A percentile compares a stretch with the other conserved stretches of the same genome.
These are phyloP conservation scores for Ogataea dorogensis DNA, from an alignment of 805 yeast genomes.

Conservation along the genomic window DNA sequence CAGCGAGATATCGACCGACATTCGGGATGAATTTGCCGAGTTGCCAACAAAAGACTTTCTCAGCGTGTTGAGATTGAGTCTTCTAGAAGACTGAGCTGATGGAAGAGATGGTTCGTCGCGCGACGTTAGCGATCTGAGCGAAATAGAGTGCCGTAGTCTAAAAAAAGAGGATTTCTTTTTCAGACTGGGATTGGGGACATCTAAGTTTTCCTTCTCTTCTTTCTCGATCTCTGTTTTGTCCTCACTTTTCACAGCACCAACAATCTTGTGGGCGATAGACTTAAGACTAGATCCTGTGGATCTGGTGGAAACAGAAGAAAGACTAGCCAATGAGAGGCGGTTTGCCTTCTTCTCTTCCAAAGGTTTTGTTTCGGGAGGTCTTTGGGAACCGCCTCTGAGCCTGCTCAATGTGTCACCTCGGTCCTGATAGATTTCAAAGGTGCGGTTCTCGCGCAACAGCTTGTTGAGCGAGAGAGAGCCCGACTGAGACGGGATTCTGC, in stretches of 20 bases:
- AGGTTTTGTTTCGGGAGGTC: no score
- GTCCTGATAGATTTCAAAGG: slow-evolving; percentile 4
- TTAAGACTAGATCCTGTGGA: slow-evolving; percentile 25
- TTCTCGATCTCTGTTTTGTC: slow-evolving; percentile 3
- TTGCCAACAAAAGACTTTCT: slow-evolving; percentile 24
- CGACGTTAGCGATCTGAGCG: slow-evolving; percentile 29
- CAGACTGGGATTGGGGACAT: slow-evolving; percentile 7
- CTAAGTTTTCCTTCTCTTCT: neutral
- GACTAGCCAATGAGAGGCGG: slow-evolving; percentile 17
- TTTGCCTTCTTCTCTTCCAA: slow-evolving; percentile 13
- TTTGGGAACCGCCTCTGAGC: slow-evolving; percentile 10
- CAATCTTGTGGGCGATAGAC: slow-evolving; percentile 24
- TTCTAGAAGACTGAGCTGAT: slow-evolving; percentile 11
- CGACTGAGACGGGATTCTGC: slow-evolving; percentile 14
- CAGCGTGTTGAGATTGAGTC: slow-evolving; percentile 12
- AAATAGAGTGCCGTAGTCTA: slow-evolving; percentile 31
- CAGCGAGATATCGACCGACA: slow-evolving; percentile 45
- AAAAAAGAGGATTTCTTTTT: slow-evolving; percentile 26
- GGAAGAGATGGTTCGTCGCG: slow-evolving; percentile 20
- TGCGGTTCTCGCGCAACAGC: slow-evolving; percentile 12
- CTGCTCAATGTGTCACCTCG: slow-evolving; percentile 14
- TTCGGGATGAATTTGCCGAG: slow-evolving; percentile 8
- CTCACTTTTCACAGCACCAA: slow-evolving; percentile 16
- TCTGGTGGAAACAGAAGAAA: slow-evolving; percentile 22
- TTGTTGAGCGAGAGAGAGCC: slow-evolving; percentile 20